Percentiles rank a stretch among this genome's conserved stretches.
phyloP scores from a whole-genome alignment of 306 rosid species.

The Cucurbita ficifolia region DNA sequence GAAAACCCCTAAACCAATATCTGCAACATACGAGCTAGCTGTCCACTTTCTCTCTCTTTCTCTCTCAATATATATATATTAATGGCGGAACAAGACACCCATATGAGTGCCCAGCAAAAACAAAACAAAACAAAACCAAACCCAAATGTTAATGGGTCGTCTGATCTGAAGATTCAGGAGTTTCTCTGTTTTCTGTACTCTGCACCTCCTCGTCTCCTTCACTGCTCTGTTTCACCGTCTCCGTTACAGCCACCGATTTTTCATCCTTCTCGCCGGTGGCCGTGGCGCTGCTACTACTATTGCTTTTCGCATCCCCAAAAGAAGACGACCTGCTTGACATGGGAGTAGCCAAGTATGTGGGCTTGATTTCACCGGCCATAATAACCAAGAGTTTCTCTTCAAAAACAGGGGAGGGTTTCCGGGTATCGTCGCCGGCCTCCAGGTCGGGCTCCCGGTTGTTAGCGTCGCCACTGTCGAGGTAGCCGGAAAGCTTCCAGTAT shows the following conservation, averaged over 20 bases:
- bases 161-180: constrained; percentile 15
- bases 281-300: not conserved
- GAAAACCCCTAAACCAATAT: not conserved
- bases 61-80: not conserved
- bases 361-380: constrained; percentile 83
- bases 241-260: constrained; percentile 22
- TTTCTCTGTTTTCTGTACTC: constrained; percentile 4
- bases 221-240: not conserved
- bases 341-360: constrained; percentile 88
- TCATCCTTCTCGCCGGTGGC: constrained; percentile 16
- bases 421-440: constrained; percentile 42
- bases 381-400: constrained; percentile 86
- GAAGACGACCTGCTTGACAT: constrained; percentile 51
- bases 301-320: constrained; percentile 29
- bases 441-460: constrained; percentile 24
- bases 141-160: constrained; percentile 6
- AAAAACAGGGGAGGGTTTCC: constrained; percentile 28
- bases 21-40: not conserved
- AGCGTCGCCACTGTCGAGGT: constrained; percentile 32
- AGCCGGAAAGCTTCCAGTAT: constrained; percentile 91
- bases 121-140: not conserved
- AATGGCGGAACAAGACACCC: constrained; percentile 15
- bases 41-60: constrained; percentile 2
- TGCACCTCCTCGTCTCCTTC: not conserved
- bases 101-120: not conserved